Conservation (phyloP, 1,139 yeast species). For the Debaryomyces subglobosus region DNA sequence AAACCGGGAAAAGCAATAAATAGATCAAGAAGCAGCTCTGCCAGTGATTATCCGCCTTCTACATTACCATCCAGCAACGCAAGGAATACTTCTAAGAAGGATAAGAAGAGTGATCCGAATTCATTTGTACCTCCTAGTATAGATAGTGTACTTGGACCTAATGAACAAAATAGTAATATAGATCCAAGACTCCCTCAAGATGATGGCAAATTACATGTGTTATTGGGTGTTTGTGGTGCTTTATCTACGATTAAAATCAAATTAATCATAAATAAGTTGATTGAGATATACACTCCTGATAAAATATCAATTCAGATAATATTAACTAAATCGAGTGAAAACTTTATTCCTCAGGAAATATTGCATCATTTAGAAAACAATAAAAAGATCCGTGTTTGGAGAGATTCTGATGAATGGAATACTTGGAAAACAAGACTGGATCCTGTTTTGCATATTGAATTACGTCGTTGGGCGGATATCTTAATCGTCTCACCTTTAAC, state of each 20-base stretch:
- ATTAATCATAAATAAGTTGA: slow-evolving; percentile 71
- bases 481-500: slow-evolving; percentile 86
- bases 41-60: slow-evolving; percentile 17
- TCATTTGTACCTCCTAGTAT: neutral
- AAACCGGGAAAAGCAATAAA: slow-evolving; percentile 47
- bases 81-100: slow-evolving; percentile 6
- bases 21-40: slow-evolving; percentile 47
- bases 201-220: slow-evolving; percentile 85
- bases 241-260: slow-evolving; percentile 77
- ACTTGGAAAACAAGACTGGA: slow-evolving; percentile 85
- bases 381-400: slow-evolving; percentile 70
- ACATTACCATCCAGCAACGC: slow-evolving; percentile 35
- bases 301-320: slow-evolving; percentile 79
- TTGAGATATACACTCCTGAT: slow-evolving; percentile 76
- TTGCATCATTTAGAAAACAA: slow-evolving; percentile 36
- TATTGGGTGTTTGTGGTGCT: slow-evolving; percentile 91
- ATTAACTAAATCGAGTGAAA: slow-evolving; percentile 80
- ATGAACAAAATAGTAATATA: slow-evolving; percentile 56
- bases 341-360: slow-evolving; percentile 69
- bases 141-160: slow-evolving; percentile 11
- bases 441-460: slow-evolving; percentile 90
- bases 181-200: slow-evolving; percentile 87
- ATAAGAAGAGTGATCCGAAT: slow-evolving; percentile 2
- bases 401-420: slow-evolving; percentile 89
- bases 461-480: slow-evolving; percentile 95